A percentile compares a stretch with the other conserved stretches of the same genome.
Conservation (phyloP, 2,329 filamentous ascomycete species). For the Penicillium sp. region DNA sequence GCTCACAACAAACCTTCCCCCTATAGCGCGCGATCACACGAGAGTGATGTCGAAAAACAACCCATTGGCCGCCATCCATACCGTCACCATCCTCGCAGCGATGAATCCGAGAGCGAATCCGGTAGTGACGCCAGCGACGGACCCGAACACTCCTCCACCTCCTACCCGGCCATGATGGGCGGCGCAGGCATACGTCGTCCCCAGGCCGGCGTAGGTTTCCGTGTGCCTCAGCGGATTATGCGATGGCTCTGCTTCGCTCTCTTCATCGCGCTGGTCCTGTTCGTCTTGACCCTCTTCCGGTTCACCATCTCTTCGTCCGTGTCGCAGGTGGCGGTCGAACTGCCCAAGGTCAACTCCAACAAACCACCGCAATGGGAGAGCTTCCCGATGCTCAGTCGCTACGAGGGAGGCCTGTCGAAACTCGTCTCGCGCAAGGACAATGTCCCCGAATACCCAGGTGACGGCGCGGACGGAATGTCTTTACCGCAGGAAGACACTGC, state of each 20-base stretch:
- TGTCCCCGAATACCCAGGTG: constrained; percentile 77
- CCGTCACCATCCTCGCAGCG: constrained; percentile 26
- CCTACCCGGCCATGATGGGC: constrained; percentile 51
- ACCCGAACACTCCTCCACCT: constrained; percentile 55
- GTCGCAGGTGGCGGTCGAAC: constrained; percentile 35
- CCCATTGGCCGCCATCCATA: constrained; percentile 24
- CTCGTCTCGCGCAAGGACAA: constrained; percentile 70
- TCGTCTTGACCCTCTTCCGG: constrained; percentile 75
- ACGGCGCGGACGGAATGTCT: constrained; percentile 61
- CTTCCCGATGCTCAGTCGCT: constrained; percentile 83
- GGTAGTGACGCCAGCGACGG: constrained; percentile 19
- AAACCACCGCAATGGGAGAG: constrained; percentile 78
- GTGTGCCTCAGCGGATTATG: constrained; percentile 72
- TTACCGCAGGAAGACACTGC: constrained; percentile 43
- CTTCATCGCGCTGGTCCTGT: constrained; percentile 70
- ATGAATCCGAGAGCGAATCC: constrained; percentile 29
- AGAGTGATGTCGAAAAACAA: constrained; percentile 42
- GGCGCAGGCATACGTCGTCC: constrained; percentile 36
- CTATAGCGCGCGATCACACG: constrained; percentile 22
- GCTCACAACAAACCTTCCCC: constrained; percentile 30
- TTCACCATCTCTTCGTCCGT: constrained; percentile 62
- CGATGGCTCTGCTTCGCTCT: constrained; percentile 77
- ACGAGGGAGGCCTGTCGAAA: constrained; percentile 83
- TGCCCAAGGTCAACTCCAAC: constrained; percentile 61
- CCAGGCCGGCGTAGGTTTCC: constrained; percentile 53